Evolutionary conservation across 2,329 filamentous ascomycete species (phyloP), one percentile per base, ranked within the genome.

Genomic region (Pseudopyrenochaeta lycopersici): DNA sequence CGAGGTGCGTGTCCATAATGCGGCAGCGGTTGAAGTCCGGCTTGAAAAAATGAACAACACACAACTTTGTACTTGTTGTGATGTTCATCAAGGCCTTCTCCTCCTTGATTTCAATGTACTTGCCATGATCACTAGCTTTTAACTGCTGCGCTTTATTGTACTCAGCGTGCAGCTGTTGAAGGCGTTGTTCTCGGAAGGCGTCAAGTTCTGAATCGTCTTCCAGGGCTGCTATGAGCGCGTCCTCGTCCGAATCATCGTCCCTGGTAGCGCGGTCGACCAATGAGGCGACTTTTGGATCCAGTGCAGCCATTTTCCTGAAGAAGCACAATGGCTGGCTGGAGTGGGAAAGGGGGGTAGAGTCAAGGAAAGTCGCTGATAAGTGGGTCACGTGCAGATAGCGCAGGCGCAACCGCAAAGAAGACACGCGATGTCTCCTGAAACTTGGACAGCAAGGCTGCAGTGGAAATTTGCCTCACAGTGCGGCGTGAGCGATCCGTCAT

Each of bases 21-120:
- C 77, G 75, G 72, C 86, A 88, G 49, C 85, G 81, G 17, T 81
- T 79, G 71, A 88, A 88, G 65, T 88, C 86, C 2, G 84, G 80
- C 66, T 88, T 86, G 70, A 83, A 85, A 71, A 88, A 88, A 68
- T 88, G 86, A 20, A 88, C 82, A 1, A 88, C 78, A 62, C 83
- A 86, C 21, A 81, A 75, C 54, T 84, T 80, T 11, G 81, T 81
- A 42, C 80, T 78, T 7, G 85, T 88, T 7, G 85, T 87, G 58
- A 87, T 84, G 58, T 85, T 81, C 68, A 88, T 81, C 36, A 88
- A 72, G 11, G 78, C 70, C 68, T 86, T 84, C 67, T 88, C 86
- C 55, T 81, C 80, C 46, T 81, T 84, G 68, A 85, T 81, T 64
- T 85, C 82, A 6, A 74, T 75, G 63, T 84, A 86, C 9, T 71